Conservation (phyloP, 139 green algal species). For the Eudorina sp. region DNA sequence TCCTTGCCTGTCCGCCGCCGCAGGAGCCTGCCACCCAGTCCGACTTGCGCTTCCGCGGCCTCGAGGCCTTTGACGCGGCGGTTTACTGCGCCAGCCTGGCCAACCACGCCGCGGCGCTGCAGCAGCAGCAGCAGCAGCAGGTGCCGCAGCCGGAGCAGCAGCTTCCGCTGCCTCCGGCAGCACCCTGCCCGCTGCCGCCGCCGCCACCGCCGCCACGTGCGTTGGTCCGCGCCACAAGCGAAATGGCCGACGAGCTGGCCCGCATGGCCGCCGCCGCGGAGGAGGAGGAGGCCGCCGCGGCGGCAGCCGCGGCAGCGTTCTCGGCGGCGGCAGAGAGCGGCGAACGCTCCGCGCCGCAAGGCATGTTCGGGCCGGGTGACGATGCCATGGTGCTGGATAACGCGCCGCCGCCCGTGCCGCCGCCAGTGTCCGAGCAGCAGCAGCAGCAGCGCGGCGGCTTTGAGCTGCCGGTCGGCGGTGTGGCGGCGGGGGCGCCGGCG, state of each 20-base stretch:
- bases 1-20: neutral
- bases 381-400: too few species aligned
- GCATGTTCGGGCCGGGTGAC: too few species aligned
- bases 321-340: neutral
- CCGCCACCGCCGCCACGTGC: neutral
- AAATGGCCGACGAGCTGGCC: conserved; percentile 5
- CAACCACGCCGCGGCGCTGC: conserved; percentile 15
- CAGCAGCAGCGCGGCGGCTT: neutral
- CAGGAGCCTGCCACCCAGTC: conserved; percentile 47
- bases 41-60: conserved; percentile 37
- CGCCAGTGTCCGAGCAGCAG: neutral
- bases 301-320: neutral
- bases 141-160: neutral
- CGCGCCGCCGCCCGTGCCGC: neutral
- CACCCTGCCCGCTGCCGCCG: neutral
- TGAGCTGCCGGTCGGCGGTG: neutral
- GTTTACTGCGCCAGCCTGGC: conserved; percentile 41
- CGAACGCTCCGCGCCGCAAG: too few species aligned
- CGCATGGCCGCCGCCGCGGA: neutral
- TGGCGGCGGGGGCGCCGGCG: neutral
- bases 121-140: conserved; percentile 43
- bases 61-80: conserved; percentile 43
- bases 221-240: conserved; percentile 34
- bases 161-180: neutral
- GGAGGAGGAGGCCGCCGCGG: neutral